These are phyloP conservation scores for Colletotrichum gloeosporioides DNA, from an alignment of 2,329 filamentous ascomycete genomes.

Conservation along the genomic window DNA sequence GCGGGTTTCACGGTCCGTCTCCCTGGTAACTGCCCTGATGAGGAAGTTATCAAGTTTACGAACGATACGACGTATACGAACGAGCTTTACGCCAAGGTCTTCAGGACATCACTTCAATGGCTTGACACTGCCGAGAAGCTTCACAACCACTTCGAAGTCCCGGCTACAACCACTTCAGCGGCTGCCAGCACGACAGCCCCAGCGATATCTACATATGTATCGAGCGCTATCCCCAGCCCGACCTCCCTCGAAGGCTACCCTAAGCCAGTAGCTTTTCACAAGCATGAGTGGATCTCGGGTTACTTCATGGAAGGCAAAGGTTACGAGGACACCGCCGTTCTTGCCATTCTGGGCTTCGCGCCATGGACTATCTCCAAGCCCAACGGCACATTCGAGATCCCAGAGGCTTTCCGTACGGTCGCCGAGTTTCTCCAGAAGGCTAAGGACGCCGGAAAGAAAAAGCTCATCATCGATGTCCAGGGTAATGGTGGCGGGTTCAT, in stretches of 20 bases:
- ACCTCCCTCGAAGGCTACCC: constrained; percentile 28
- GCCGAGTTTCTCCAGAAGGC: constrained; percentile 50
- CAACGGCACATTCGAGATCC: constrained; percentile 4
- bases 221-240: neutral
- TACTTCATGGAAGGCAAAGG: constrained; percentile 33
- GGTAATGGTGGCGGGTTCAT: constrained; percentile 64
- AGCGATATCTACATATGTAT: neutral
- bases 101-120: neutral
- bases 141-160: constrained; percentile 10
- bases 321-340: constrained; percentile 31
- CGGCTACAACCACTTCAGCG: neutral
- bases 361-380: neutral
- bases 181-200: neutral
- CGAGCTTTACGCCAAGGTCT: neutral
- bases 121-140: neutral
- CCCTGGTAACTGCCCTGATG: neutral
- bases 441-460: constrained; percentile 54
- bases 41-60: constrained; percentile 10
- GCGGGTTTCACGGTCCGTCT: neutral
- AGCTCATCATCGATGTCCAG: constrained; percentile 68
- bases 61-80: constrained; percentile 4
- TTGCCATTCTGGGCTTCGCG: constrained; percentile 27
- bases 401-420: constrained; percentile 26
- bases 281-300: constrained; percentile 26
- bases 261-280: constrained; percentile 27